A percentile compares a stretch with the other conserved stretches of the same genome.
Conservation (phyloP, 2,329 filamentous ascomycete genomes). For the Purpureocillium lavendulum region DNA sequence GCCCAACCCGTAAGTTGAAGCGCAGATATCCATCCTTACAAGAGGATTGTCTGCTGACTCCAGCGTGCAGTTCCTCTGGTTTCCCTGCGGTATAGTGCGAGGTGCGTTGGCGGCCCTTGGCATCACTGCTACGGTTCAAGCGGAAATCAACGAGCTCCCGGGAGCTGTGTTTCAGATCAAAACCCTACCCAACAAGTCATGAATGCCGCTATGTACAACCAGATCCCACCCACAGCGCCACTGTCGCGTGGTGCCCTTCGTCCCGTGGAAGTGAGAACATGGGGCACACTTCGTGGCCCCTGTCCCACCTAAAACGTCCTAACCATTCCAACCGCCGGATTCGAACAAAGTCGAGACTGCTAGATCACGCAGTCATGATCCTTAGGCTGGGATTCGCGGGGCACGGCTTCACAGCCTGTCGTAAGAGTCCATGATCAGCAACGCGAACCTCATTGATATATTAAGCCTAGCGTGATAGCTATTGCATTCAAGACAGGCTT, state of each 20-base stretch:
- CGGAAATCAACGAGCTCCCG: constrained; percentile 80
- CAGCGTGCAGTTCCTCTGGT: constrained; percentile 72
- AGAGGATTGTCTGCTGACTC: not conserved
- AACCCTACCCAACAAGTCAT: constrained; percentile 61
- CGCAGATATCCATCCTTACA: not conserved
- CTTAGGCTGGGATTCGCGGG: constrained; percentile 4
- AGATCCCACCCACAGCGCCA: not conserved
- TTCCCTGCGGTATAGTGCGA: constrained; percentile 86
- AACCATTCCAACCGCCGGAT: too few species aligned
- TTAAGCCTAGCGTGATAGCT: constrained; percentile 27
- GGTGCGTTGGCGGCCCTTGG: constrained; percentile 90
- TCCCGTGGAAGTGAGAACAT: too few species aligned
- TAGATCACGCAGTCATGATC: too few species aligned
- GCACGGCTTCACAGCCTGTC: constrained; percentile 26
- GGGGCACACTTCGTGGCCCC: too few species aligned
- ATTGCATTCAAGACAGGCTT: constrained; percentile 17
- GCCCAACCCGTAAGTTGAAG: constrained; percentile 64
- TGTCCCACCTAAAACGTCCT: not conserved
- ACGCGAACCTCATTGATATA: constrained; percentile 23
- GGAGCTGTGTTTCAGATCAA: constrained; percentile 94
- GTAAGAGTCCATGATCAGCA: constrained; percentile 26
- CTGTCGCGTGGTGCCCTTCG: not conserved
- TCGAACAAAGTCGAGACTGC: too few species aligned
- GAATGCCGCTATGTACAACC: constrained; percentile 11
- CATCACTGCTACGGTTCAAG: constrained; percentile 83